These are phyloP conservation scores for Mycena belliarum DNA, from an alignment of 768 basidiomycete genomes.

Conservation along the genomic window DNA sequence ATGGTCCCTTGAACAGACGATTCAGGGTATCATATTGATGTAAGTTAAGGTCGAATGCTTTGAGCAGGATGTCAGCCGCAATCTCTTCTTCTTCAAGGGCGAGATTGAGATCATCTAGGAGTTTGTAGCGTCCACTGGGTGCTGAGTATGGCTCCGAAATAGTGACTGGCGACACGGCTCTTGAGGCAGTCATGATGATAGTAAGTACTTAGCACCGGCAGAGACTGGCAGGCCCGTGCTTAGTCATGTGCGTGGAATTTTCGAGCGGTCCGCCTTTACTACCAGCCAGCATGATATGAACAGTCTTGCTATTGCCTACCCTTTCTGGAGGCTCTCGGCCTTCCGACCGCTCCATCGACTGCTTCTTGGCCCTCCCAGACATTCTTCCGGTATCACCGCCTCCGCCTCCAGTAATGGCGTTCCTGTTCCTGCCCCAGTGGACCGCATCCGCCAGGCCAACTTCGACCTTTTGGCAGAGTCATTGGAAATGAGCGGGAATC, in stretches of 20 bases:
- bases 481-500: constrained; percentile 30
- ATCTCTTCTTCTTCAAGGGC: constrained; percentile 9
- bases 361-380: constrained; percentile 1
- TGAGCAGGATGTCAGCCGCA: constrained; percentile 11
- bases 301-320: constrained; percentile 3
- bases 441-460: constrained; percentile 18
- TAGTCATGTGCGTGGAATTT: too few species aligned
- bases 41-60: constrained; percentile 20
- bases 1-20: background rate
- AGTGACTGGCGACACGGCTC: background rate
- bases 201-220: too few species aligned
- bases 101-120: constrained; percentile 9
- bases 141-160: background rate
- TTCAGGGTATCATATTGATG: background rate
- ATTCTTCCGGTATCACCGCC: constrained; percentile 1
- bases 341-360: constrained; percentile 11
- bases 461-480: constrained; percentile 20
- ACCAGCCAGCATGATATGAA: constrained; percentile 1
- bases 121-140: background rate
- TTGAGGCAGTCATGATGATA: too few species aligned
- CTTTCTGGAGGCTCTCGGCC: constrained; percentile 2
- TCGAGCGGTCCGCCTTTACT: too few species aligned
- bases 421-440: constrained; percentile 7
- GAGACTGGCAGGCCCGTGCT: too few species aligned
- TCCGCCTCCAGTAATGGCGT: background rate